A percentile compares a stretch with the other conserved stretches of the same genome.
Evolutionary conservation across 805 yeast genomes (phyloP).

Genomic region (Suhomyces canberraensis): DNA sequence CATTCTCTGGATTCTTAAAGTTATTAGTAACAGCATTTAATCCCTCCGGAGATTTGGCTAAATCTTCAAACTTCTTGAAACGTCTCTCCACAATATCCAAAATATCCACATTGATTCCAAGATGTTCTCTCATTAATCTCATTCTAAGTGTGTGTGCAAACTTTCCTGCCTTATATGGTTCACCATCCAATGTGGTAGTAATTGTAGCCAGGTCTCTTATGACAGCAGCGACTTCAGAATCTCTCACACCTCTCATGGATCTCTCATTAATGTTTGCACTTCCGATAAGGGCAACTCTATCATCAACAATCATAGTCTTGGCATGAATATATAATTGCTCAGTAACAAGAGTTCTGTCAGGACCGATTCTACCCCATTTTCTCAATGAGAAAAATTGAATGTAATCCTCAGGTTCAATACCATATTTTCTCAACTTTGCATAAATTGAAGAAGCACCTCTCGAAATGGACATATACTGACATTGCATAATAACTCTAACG

Average conservation of each 20-base stretch:
- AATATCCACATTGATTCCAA: constrained; percentile 89
- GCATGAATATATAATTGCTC: constrained; percentile 95
- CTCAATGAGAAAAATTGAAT: constrained; percentile 88
- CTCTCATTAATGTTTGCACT: constrained; percentile 97
- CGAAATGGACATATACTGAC: constrained; percentile 90
- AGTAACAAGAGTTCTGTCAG: constrained; percentile 65
- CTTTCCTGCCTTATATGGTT: constrained; percentile 74
- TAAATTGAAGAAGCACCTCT: constrained; percentile 86
- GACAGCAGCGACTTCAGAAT: constrained; percentile 89
- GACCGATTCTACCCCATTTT: constrained; percentile 94
- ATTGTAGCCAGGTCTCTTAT: constrained; percentile 79
- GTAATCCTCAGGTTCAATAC: constrained; percentile 86
- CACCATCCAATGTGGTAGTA: constrained; percentile 73
- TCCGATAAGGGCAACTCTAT: constrained; percentile 89
- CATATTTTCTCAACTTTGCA: constrained; percentile 71
- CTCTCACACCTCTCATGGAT: constrained; percentile 91
- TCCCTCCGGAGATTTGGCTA: constrained; percentile 43
- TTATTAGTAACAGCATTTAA: constrained; percentile 43
- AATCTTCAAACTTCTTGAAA: constrained; percentile 47
- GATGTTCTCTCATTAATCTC: constrained; percentile 93
- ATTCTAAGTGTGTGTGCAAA: constrained; percentile 88
- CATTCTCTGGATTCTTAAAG: constrained; percentile 31
- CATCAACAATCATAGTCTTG: constrained; percentile 88
- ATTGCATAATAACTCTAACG: constrained; percentile 94
- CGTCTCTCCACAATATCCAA: constrained; percentile 78